Percentiles rank a stretch among this genome's conserved stretches.
Evolutionary conservation across 192 early-diverging fungal genomes (phyloP).

Genomic region (Haplosporangium gracile): DNA sequence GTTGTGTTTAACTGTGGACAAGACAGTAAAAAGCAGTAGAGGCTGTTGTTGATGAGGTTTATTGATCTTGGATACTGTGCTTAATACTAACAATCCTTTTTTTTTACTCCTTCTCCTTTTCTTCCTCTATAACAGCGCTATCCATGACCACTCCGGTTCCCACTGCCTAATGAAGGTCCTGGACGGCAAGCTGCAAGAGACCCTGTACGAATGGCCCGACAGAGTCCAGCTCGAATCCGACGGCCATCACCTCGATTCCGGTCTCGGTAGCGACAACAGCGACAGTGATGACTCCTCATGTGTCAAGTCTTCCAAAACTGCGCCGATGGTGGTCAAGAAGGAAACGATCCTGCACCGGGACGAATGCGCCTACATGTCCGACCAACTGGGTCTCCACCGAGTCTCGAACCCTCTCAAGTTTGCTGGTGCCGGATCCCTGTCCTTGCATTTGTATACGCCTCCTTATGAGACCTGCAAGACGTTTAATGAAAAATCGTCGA

Average conservation of each 20-base stretch:
- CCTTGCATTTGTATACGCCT: constrained; percentile 93
- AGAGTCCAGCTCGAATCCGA: constrained; percentile 27
- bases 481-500: constrained; percentile 85
- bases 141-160: constrained; percentile 91
- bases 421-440: constrained; percentile 72
- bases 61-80: background rate
- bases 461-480: constrained; percentile 87
- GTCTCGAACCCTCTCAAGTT: constrained; percentile 74
- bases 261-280: constrained; percentile 33
- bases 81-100: background rate
- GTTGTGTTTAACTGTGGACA: background rate
- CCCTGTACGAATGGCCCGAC: constrained; percentile 84
- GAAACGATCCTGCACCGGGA: constrained; percentile 67
- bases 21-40: background rate
- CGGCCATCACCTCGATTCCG: constrained; percentile 29
- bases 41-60: background rate
- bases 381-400: constrained; percentile 91
- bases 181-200: constrained; percentile 83
- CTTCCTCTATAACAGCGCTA: constrained; percentile 66
- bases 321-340: constrained; percentile 55
- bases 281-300: constrained; percentile 11
- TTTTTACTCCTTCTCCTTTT: background rate
- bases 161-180: constrained; percentile 96
- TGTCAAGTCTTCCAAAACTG: background rate
- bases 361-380: constrained; percentile 90